Conservation (phyloP, 768 basidiomycete genomes). For the Russula emetica region DNA sequence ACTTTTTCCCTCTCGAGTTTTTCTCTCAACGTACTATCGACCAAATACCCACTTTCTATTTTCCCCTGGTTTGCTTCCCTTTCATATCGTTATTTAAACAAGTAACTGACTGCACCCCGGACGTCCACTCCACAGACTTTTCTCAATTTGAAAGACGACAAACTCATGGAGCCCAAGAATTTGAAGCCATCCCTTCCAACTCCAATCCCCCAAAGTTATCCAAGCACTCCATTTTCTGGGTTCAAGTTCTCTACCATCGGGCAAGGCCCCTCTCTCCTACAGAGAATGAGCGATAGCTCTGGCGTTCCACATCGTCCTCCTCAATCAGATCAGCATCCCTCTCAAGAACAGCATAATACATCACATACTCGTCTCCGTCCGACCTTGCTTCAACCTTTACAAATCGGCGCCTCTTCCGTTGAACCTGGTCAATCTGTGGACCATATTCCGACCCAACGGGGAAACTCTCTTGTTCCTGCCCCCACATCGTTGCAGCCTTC, state of each 20-base stretch:
- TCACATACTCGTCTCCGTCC: not conserved
- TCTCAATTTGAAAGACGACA: not conserved
- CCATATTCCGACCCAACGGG: not conserved
- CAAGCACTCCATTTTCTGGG: not conserved
- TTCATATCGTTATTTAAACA: not conserved
- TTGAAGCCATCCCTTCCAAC: not conserved
- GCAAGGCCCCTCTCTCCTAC: slow-evolving; percentile 11
- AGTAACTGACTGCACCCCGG: not conserved
- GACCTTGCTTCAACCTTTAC: not conserved
- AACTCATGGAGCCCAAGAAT: not conserved
- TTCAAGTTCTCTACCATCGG: slow-evolving; percentile 21
- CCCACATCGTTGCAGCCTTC: not conserved
- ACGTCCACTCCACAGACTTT: not conserved
- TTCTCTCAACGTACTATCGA: not conserved
- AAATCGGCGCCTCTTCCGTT: not conserved
- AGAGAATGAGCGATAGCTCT: slow-evolving; percentile 9
- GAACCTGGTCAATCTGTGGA: not conserved
- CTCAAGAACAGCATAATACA: not conserved
- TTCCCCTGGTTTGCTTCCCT: not conserved
- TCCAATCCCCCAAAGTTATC: not conserved
- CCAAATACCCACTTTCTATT: not conserved
- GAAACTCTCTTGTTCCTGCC: not conserved
- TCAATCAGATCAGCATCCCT: not conserved
- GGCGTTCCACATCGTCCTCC: not conserved
- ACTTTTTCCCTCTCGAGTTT: not conserved